Conservation (phyloP, 2,329 filamentous ascomycete genomes). For the Colletotrichum navitas region DNA sequence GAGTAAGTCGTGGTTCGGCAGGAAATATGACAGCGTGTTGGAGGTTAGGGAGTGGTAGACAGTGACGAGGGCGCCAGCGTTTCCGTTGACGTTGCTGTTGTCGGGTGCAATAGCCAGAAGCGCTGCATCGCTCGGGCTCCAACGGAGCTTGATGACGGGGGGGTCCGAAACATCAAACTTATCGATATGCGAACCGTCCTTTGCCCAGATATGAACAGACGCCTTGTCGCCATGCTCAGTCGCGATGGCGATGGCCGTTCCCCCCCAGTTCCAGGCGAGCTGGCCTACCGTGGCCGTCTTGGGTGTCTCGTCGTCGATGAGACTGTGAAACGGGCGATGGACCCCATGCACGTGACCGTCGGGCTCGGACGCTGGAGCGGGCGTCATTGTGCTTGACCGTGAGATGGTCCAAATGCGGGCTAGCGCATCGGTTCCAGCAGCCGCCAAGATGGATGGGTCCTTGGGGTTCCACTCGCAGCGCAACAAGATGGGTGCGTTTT, state of each 20-base stretch:
- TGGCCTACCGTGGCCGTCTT: slow-evolving; percentile 67
- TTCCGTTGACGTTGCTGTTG: slow-evolving; percentile 47
- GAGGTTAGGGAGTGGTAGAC: slow-evolving; percentile 62
- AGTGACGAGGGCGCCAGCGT: slow-evolving; percentile 65
- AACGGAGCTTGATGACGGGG: slow-evolving; percentile 72
- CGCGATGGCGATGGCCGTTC: slow-evolving; percentile 68
- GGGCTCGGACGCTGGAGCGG: slow-evolving; percentile 31
- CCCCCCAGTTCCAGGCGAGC: slow-evolving; percentile 71
- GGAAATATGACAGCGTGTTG: slow-evolving; percentile 61
- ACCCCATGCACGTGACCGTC: slow-evolving; percentile 59
- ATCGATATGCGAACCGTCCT: slow-evolving; percentile 64
- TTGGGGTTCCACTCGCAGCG: slow-evolving; percentile 77
- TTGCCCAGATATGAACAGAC: slow-evolving; percentile 67
- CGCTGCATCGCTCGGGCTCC: slow-evolving; percentile 68
- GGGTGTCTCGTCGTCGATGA: slow-evolving; percentile 68
- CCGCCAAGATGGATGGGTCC: slow-evolving; percentile 74
- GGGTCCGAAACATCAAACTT: slow-evolving; percentile 69
- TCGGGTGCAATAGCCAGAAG: slow-evolving; percentile 70
- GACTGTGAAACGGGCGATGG: slow-evolving; percentile 58
- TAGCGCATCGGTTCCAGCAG: slow-evolving; percentile 77
- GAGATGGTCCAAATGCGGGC: slow-evolving; percentile 76
- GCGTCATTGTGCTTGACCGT: slow-evolving; percentile 59
- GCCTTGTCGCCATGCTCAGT: slow-evolving; percentile 67
- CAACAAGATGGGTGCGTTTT: slow-evolving; percentile 72
- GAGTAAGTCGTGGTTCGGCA: slow-evolving; percentile 64